phyloP scores from a whole-genome alignment of 768 basidiomycete genomes.

The Kwoniella pini region DNA sequence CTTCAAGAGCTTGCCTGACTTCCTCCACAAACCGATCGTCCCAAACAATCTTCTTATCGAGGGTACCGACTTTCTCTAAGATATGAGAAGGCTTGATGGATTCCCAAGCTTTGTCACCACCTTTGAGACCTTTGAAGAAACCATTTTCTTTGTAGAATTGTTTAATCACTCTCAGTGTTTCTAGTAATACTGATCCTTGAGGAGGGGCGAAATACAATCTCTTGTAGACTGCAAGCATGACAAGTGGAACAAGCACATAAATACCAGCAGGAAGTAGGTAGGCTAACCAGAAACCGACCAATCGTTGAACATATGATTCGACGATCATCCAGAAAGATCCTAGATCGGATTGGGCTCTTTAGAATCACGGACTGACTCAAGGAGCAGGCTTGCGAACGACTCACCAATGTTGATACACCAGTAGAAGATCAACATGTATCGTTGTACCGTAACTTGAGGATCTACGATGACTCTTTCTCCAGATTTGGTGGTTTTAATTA shows the following conservation, averaged over 20 bases:
- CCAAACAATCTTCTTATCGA: constrained; percentile 37
- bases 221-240: constrained; percentile 33
- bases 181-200: constrained; percentile 47
- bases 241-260: constrained; percentile 45
- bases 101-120: constrained; percentile 45
- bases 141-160: constrained; percentile 37
- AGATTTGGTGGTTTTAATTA: constrained; percentile 32
- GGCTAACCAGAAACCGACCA: constrained; percentile 52
- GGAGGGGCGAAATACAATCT: constrained; percentile 45
- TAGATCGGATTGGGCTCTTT: no score
- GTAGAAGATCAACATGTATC: constrained; percentile 51
- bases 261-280: constrained; percentile 44
- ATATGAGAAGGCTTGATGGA: constrained; percentile 42
- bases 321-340: constrained; percentile 47
- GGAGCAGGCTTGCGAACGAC: no score
- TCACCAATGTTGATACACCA: constrained; percentile 53
- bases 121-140: constrained; percentile 18
- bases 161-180: constrained; percentile 35
- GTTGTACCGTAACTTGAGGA: constrained; percentile 45
- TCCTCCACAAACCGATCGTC: constrained; percentile 55
- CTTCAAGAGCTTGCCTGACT: constrained; percentile 42
- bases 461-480: constrained; percentile 52
- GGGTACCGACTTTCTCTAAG: constrained; percentile 2
- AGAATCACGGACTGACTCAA: no score
- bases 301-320: constrained; percentile 47